Percentiles rank a stretch among this genome's conserved stretches.
These are phyloP conservation scores for Phytophthora nicotianae DNA, from an alignment of 352 stramenopile species.

Conservation along the genomic window DNA sequence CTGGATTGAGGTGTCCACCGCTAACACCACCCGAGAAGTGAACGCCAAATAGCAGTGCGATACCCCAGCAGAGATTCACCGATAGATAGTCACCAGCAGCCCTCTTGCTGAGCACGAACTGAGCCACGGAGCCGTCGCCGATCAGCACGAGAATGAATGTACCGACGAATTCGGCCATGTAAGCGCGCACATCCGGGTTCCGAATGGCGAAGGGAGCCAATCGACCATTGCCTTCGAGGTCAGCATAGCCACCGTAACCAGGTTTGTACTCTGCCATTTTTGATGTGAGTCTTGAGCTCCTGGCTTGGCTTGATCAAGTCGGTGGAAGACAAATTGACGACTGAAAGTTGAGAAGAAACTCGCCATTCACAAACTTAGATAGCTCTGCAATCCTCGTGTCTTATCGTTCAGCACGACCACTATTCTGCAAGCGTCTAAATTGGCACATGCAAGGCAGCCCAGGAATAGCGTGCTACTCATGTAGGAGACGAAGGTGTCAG, in stretches of 20 bases:
- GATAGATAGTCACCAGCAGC: slow-evolving; percentile 55
- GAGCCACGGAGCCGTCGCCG: slow-evolving; percentile 58
- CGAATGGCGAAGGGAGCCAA: slow-evolving; percentile 38
- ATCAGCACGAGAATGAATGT: slow-evolving; percentile 71
- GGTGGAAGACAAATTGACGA: slow-evolving; percentile 24
- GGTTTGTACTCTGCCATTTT: slow-evolving; percentile 37
- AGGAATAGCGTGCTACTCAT: neutral
- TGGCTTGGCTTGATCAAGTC: slow-evolving; percentile 11
- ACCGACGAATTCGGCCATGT: slow-evolving; percentile 65
- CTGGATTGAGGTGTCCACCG: slow-evolving; percentile 68
- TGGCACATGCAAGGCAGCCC: neutral
- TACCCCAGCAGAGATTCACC: slow-evolving; percentile 64
- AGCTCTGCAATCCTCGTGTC: slow-evolving; percentile 11
- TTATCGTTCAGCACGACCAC: slow-evolving; percentile 17
- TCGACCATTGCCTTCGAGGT: slow-evolving; percentile 37
- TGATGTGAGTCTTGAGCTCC: slow-evolving; percentile 15
- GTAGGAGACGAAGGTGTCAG: neutral
- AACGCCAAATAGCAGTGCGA: slow-evolving; percentile 65
- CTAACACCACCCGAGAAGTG: slow-evolving; percentile 60
- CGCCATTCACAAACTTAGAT: slow-evolving; percentile 5
- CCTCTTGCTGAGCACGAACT: slow-evolving; percentile 54
- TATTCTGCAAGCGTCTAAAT: neutral
- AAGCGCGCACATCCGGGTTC: slow-evolving; percentile 53
- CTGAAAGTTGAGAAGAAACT: slow-evolving; percentile 9
- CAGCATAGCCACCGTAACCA: slow-evolving; percentile 34